Evolutionary conservation across 495 filamentous ascomycete species (phyloP), one percentile per base, ranked within the genome.

Genomic region (Amniculicola lignicola): DNA sequence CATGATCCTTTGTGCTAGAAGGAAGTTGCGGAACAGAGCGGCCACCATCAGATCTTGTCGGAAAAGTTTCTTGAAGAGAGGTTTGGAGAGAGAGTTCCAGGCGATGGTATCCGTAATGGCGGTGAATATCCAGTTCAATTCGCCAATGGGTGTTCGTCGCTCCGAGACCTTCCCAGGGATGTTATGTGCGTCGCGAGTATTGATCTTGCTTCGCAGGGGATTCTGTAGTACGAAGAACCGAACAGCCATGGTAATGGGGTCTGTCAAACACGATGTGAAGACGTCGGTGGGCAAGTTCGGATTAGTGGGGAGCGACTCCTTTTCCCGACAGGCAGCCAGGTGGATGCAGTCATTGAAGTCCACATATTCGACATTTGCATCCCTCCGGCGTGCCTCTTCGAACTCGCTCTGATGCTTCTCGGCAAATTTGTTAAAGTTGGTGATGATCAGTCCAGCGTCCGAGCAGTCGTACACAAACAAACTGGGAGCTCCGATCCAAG

Each of bases 51-150:
- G 76, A 68, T 99, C 93, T 65, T 99, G 93, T 9, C 93, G 76
- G 67, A 97, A 99, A 44, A 96, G 87, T 63, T 94, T 94, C 72
- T 94, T 92, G 71, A 99, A 99, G 15, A 95, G 73, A 14, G 88
- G 81, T 2, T 90, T 84, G 7, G 90, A 87, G 10, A 99, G 73
- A 3, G 85, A 89, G 41, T 96, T 97, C 93, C 93, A 99, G 5
- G 93, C 93, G 66, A 99, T 99, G 0, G 93, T 97, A 68, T 99
- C 93, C 1, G 93, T 99, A 52, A 99, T 96, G 12, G 93, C 93
- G 1, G 93, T 99, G 62, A 99, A 96, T 19, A 99, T 99, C 93
- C 93, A 99, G 67, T 97, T 97, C 3, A 99, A 73, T 71, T 99
- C 93, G 38, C 93, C 93, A 35, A 97, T 80, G 0, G 93, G 94